A percentile compares a stretch with the other conserved stretches of the same genome.
Conservation (phyloP, 1,284 basidiomycete genomes). For the Peniophora sp. region DNA sequence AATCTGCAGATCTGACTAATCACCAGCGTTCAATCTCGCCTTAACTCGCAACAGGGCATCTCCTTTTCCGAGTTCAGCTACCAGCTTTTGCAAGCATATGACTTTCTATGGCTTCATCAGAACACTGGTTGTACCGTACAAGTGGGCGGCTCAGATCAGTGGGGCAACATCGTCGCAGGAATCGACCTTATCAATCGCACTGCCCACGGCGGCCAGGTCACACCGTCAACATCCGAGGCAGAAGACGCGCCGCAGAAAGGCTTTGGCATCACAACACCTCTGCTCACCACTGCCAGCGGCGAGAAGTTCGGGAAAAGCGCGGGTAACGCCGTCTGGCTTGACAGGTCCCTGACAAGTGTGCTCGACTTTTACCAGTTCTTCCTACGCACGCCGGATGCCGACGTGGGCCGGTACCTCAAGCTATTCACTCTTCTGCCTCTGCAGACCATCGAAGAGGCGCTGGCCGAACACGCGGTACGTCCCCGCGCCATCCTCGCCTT, state of each 20-base stretch:
- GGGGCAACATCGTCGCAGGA: conserved; percentile 96
- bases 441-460: conserved; percentile 47
- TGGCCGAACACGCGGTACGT: conserved; percentile 54
- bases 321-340: conserved; percentile 93
- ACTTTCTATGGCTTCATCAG: conserved; percentile 79
- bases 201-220: conserved; percentile 15
- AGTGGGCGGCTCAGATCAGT: conserved; percentile 95
- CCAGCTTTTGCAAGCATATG: conserved; percentile 94
- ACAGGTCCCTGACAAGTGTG: conserved; percentile 66
- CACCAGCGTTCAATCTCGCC: conserved; percentile 75
- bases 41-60: conserved; percentile 74
- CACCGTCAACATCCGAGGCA: conserved; percentile 19
- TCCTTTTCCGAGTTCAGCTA: conserved; percentile 98
- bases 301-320: conserved; percentile 98
- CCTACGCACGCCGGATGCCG: conserved; percentile 72
- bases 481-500: too few species aligned
- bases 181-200: conserved; percentile 78
- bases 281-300: conserved; percentile 85
- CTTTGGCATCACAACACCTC: conserved; percentile 87
- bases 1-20: conserved; percentile 1
- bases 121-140: conserved; percentile 76
- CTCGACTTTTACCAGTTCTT: conserved; percentile 97
- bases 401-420: conserved; percentile 76
- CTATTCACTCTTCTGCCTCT: conserved; percentile 78
- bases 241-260: conserved; percentile 28